These are phyloP conservation scores for Candida glucosophila DNA, from an alignment of 1,139 yeast genomes.

Conservation along the genomic window DNA sequence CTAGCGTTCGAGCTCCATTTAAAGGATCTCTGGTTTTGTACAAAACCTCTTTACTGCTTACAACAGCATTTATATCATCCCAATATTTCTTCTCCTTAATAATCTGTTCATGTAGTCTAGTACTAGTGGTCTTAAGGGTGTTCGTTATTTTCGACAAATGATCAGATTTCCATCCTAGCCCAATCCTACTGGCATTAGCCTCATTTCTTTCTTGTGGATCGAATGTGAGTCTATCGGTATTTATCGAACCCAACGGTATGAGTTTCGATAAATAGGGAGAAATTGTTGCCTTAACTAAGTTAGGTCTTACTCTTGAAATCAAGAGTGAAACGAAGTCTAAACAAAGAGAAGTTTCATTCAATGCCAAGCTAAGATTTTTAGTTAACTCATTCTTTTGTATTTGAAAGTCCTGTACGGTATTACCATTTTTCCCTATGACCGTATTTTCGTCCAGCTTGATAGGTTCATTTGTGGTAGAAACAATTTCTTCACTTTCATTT, in stretches of 20 bases:
- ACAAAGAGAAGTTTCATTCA: slow-evolving; percentile 83
- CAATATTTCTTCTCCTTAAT: slow-evolving; percentile 65
- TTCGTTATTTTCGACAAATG: slow-evolving; percentile 51
- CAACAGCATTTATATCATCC: slow-evolving; percentile 47
- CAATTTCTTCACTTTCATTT: slow-evolving; percentile 3
- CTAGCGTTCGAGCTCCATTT: slow-evolving; percentile 44
- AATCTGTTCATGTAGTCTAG: slow-evolving; percentile 45
- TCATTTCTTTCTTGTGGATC: slow-evolving; percentile 11
- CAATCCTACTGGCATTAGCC: slow-evolving; percentile 35
- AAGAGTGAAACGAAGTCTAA: slow-evolving; percentile 80
- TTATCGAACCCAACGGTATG: slow-evolving; percentile 74
- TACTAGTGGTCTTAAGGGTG: slow-evolving; percentile 44
- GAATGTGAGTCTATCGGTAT: slow-evolving; percentile 46
- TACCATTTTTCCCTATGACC: slow-evolving; percentile 2
- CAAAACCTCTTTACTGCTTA: slow-evolving; percentile 58
- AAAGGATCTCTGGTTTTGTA: slow-evolving; percentile 56
- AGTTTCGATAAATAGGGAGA: slow-evolving; percentile 77
- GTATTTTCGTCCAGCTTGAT: slow-evolving; percentile 3
- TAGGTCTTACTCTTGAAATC: slow-evolving; percentile 75
- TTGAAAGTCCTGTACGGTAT: slow-evolving; percentile 1
- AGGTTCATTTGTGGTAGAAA: not conserved
- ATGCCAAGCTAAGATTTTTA: slow-evolving; percentile 53
- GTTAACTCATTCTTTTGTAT: slow-evolving; percentile 46
- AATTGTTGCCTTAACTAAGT: slow-evolving; percentile 79
- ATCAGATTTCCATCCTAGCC: slow-evolving; percentile 82